Base-by-base conservation (phyloP, 768 basidiomycete genomes). In the Pholiota molesta region DNA sequence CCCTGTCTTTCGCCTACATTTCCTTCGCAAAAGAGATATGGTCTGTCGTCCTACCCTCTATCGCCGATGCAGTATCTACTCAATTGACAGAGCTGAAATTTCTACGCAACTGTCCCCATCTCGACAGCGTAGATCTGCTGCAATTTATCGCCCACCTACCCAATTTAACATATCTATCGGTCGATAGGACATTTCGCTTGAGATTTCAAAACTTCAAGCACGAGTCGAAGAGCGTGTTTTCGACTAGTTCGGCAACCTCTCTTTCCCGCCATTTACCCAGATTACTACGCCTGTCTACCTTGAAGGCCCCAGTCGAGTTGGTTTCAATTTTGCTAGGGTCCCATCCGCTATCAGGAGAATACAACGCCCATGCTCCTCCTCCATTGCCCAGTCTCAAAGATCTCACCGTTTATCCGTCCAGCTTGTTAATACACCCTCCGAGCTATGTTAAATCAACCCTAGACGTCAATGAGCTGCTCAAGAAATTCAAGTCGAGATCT, bases 1-100 rank as follows among this genome's bases (percentile, higher is more conserved):
- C 65, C 21, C 19, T 70, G 13, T 66, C 69, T 3, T 70, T 70
- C 52, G 69, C 67, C 13, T 61, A 68, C 37, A 64, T 70, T 33
- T 44, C 59, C 13, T 64, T 66, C 37, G 39, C 64, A 9, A 62
- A 60, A 31, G 58, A 65, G 9, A 52, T 55, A 14, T 70, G 69
- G 69, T 37, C 55, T 8, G 54, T 59, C 2, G 26, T 70, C 14
- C 63, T 70, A 13, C 64, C 65, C 26, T 47, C 63, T 47, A 65
- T 70, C n/a, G 64, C 61, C 4, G 64, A 64, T 11, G 66, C 64
- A 2, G 51, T 66, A 1, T 59, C 65, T 1, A 21, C 44, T 23
- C 62, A 65, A 26, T 42, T 70, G 19, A 67, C 57, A 13, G 57
- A 62, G 13, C 57, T 70, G 7, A 59, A 65, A n/a, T 63, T 70